Percentiles rank a stretch among this genome's conserved stretches.
phyloP scores from a whole-genome alignment of 345 rosid species.

The Salix suchowensis region DNA sequence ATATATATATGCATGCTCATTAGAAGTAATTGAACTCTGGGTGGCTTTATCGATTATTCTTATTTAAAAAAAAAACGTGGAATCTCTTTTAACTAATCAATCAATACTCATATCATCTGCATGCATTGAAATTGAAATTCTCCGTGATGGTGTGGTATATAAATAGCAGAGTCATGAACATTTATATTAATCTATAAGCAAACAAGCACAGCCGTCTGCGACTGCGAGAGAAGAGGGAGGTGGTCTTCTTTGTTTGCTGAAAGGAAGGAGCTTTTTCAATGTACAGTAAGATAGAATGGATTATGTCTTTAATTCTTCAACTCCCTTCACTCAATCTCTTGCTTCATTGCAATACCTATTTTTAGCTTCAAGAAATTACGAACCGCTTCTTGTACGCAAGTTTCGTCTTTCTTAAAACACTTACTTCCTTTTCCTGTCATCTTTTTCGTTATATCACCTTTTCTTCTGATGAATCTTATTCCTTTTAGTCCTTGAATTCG shows the following conservation, averaged over 20 bases:
- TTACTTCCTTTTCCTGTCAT: not conserved
- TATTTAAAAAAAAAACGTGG: no score
- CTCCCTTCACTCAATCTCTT: slow-evolving; percentile 45
- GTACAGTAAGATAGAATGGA: no score
- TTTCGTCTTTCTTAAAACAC: slow-evolving; percentile 34
- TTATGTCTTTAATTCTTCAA: slow-evolving; percentile 13
- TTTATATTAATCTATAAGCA: no score
- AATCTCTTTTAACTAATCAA: no score
- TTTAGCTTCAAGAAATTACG: slow-evolving; percentile 52
- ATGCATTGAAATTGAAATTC: no score
- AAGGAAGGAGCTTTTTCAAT: not conserved
- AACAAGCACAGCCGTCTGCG: not conserved
- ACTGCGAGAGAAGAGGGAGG: not conserved
- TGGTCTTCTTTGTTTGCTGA: not conserved
- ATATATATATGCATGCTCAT: no score
- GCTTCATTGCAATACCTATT: slow-evolving; percentile 35
- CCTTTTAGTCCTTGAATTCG: slow-evolving; percentile 9
- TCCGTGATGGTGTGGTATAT: no score
- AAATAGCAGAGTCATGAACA: no score
- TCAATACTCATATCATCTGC: no score
- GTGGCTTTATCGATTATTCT: no score
- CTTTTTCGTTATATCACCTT: not conserved
- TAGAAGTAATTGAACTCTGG: no score
- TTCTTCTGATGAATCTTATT: not conserved
- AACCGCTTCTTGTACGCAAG: slow-evolving; percentile 57